phyloP scores from a whole-genome alignment of 2,329 filamentous ascomycete genomes.

The Cladorrhinum sp. region DNA sequence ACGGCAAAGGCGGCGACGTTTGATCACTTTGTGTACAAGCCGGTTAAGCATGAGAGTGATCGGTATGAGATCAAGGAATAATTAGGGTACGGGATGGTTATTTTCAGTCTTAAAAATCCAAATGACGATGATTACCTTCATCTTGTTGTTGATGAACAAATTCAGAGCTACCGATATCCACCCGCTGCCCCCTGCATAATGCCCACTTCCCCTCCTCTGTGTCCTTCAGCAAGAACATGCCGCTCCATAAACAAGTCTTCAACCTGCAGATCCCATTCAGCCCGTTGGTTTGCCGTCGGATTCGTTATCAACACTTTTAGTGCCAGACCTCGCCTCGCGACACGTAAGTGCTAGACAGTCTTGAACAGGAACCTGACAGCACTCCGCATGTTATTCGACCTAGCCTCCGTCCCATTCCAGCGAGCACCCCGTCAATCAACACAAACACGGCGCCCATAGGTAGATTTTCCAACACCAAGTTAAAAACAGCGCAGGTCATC shows the following conservation, averaged over 20 bases:
- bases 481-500: background rate
- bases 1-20: conserved; percentile 46
- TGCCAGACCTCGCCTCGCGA: background rate
- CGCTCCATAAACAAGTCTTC: background rate
- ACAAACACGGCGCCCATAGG: background rate
- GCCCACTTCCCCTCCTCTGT: background rate
- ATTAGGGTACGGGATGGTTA: too few species aligned
- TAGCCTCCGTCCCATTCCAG: background rate
- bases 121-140: too few species aligned
- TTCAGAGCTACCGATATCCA: too few species aligned
- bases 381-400: background rate
- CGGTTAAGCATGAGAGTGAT: conserved; percentile 45
- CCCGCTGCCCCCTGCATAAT: background rate
- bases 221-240: background rate
- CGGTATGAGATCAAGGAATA: conserved; percentile 48
- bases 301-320: background rate
- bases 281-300: background rate
- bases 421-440: background rate
- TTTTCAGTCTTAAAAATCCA: too few species aligned
- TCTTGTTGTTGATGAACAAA: too few species aligned
- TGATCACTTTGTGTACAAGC: conserved; percentile 52
- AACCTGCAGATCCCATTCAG: background rate
- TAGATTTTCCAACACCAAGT: background rate
- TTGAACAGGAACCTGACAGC: background rate
- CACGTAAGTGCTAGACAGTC: background rate